Conservation (phyloP, 2,329 filamentous ascomycete genomes). For the Plectosphaerella plurivora region DNA sequence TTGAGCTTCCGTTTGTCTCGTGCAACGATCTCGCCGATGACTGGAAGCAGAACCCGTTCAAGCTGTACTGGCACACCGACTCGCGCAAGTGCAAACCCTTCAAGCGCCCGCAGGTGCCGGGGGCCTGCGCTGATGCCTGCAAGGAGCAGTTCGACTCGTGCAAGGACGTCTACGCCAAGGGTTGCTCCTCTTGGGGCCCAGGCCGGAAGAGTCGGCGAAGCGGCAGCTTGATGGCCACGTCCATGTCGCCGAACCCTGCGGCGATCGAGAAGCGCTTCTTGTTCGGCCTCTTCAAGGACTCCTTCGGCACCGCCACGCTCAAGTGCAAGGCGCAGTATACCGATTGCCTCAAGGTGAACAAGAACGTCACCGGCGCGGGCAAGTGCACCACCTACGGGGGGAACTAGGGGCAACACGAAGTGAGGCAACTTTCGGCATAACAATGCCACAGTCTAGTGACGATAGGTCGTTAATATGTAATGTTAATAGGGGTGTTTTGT, state of each 20-base stretch:
- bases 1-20: slow-evolving; percentile 45
- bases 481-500: too few species aligned
- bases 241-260: slow-evolving; percentile 7
- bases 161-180: slow-evolving; percentile 41
- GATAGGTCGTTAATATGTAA: too few species aligned
- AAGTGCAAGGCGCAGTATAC: slow-evolving; percentile 46
- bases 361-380: slow-evolving; percentile 24
- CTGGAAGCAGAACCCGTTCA: slow-evolving; percentile 36
- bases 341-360: slow-evolving; percentile 42
- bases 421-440: not conserved
- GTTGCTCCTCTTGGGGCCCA: slow-evolving; percentile 49
- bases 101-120: slow-evolving; percentile 24
- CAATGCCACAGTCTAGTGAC: not conserved
- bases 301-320: slow-evolving; percentile 21
- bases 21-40: slow-evolving; percentile 48
- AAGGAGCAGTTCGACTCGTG: slow-evolving; percentile 47
- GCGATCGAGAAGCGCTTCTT: slow-evolving; percentile 12
- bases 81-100: slow-evolving; percentile 40
- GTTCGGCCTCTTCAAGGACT: slow-evolving; percentile 18
- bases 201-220: slow-evolving; percentile 14
- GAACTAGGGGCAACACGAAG: slow-evolving; percentile 9
- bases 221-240: slow-evolving; percentile 3
- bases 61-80: slow-evolving; percentile 44
- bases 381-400: slow-evolving; percentile 34
- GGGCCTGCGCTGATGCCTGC: slow-evolving; percentile 49